Evolutionary conservation across 805 yeast species (phyloP).

Genomic region (Pichia occidentalis): DNA sequence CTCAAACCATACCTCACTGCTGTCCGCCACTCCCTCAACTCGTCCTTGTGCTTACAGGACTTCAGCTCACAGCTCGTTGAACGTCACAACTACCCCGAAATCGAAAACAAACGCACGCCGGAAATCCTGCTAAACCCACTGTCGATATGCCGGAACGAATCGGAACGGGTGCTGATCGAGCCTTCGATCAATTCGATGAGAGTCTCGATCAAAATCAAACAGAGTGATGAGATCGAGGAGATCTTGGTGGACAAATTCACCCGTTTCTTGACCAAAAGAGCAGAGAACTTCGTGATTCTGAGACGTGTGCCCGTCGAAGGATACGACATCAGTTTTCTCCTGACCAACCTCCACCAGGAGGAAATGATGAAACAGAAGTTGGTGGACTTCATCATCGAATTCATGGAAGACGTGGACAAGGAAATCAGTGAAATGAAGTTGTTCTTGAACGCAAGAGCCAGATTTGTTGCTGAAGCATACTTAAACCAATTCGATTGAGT

Average conservation of each 20-base stretch:
- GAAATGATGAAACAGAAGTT: conserved; percentile 91
- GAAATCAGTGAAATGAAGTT: conserved; percentile 98
- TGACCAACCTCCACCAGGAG: conserved; percentile 93
- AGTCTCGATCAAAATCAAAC: conserved; percentile 87
- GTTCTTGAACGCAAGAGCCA: conserved; percentile 93
- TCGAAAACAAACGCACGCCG: conserved; percentile 77
- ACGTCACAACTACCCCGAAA: conserved; percentile 95
- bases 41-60: conserved; percentile 87
- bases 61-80: conserved; percentile 94
- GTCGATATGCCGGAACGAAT: conserved; percentile 86
- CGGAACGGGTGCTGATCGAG: conserved; percentile 87
- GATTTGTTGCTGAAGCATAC: conserved; percentile 96
- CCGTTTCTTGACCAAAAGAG: conserved; percentile 88
- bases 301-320: conserved; percentile 89
- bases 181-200: conserved; percentile 90
- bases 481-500: conserved; percentile 77
- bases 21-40: conserved; percentile 87
- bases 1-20: conserved; percentile 91
- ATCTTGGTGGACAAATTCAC: conserved; percentile 93
- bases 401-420: conserved; percentile 98
- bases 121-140: conserved; percentile 85
- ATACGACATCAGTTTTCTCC: conserved; percentile 86
- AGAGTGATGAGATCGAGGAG: conserved; percentile 95
- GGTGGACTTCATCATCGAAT: conserved; percentile 94
- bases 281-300: conserved; percentile 86